Evolutionary conservation across 2,329 filamentous ascomycete species (phyloP), one percentile per base, ranked within the genome.

Genomic region (Alternaria gansuensis): DNA sequence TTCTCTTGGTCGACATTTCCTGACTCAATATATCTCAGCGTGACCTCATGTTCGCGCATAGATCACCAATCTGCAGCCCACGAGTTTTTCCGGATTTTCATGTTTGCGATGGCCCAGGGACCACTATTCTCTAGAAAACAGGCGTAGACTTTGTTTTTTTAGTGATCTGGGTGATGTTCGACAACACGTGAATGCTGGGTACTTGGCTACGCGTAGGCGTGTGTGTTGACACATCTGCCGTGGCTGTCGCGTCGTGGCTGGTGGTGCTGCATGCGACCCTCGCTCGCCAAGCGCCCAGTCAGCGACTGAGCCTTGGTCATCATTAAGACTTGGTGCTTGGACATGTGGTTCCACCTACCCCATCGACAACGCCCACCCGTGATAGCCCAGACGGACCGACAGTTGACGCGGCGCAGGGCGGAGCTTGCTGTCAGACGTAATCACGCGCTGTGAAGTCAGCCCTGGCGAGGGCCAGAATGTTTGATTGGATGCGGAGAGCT

Each of bases 331-430:
- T 24, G 21, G 36, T 24, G 29, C 44, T 48, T 48, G 44, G 44
- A 36, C 7, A 9, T 29, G 29, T 48, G 29, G 13, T 13, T 11
- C 44, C 31, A 24, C 23, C 7, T 48, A 23, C 44, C 44, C 44
- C 44, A 48, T 48, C 31, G 44, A 14, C 31, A 48, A 48, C 21
- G 29, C 33, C 44, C 31, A 17, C 17, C 13, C 13, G 21, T 26
- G 29, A 34, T 28, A 26, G 26, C 48, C 54, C 48, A 57, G 14
- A 52, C 48, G 54, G 54, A 7, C 54, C 54, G 54, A 57, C 52
- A 39, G 21, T 17, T 17, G 51, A 3, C 36, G 52, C 44, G 52
- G 21, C 36, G 14, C 33, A 29, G 10, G 52, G 13, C 23, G 34
- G 24, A 45, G 31, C 26, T 41, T 52, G 40, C 33, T 45, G 48